Conservation (phyloP, 2,329 filamentous ascomycete species). For the Ploettnerulaceae sp. region DNA sequence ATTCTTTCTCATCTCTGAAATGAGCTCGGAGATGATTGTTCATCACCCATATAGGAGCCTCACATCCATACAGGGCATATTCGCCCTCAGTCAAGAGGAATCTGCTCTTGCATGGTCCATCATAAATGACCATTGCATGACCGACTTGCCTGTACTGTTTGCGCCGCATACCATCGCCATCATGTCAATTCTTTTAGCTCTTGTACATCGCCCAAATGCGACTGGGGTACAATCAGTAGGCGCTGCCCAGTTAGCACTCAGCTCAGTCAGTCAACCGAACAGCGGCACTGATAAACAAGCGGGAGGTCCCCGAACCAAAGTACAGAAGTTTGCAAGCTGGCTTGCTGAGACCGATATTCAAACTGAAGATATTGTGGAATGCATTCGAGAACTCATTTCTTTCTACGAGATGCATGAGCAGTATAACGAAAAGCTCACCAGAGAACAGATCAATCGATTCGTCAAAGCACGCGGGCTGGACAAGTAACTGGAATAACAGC, state of each 20-base stretch:
- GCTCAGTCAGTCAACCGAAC: conserved; percentile 27
- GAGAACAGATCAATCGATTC: conserved; percentile 36
- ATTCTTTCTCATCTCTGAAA: conserved; percentile 67
- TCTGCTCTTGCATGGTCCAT: conserved; percentile 61
- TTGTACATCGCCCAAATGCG: conserved; percentile 58
- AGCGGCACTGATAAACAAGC: conserved; percentile 20
- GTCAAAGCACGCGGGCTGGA: conserved; percentile 35
- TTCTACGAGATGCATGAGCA: conserved; percentile 53
- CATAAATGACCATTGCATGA: conserved; percentile 70
- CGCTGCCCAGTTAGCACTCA: conserved; percentile 33
- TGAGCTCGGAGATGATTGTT: conserved; percentile 69
- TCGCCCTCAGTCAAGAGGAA: conserved; percentile 60
- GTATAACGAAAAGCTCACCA: conserved; percentile 36
- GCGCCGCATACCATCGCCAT: conserved; percentile 66
- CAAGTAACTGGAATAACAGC: conserved; percentile 24
- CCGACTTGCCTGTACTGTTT: conserved; percentile 63
- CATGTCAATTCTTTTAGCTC: conserved; percentile 63
- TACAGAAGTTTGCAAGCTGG: conserved; percentile 59
- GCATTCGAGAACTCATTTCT: conserved; percentile 67
- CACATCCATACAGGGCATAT: conserved; percentile 53
- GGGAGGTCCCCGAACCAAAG: conserved; percentile 27
- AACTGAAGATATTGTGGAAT: conserved; percentile 63
- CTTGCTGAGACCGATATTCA: conserved; percentile 66
- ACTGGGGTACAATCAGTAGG: conserved; percentile 41
- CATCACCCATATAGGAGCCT: conserved; percentile 70